A percentile compares a stretch with the other conserved stretches of the same genome.
phyloP scores from a whole-genome alignment of 169 alveolate genomes.

The Eimeria brunetti region DNA sequence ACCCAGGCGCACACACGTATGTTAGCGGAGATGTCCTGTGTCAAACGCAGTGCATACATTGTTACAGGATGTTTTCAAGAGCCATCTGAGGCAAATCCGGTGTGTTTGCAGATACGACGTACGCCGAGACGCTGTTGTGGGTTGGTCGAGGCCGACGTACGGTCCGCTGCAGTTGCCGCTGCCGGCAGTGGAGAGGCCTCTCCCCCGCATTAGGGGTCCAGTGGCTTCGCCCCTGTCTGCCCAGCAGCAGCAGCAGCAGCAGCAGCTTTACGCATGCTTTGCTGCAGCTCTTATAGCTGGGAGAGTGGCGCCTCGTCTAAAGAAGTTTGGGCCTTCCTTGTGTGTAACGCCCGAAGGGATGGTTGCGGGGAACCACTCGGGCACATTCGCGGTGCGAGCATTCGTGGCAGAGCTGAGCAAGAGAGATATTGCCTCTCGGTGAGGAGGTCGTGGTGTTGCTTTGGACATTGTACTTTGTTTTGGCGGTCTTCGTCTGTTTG shows the following conservation, averaged over 20 bases:
- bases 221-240: neutral
- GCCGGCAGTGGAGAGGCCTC: conserved; percentile 72
- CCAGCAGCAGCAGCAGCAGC: conserved; percentile 62
- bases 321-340: conserved; percentile 29
- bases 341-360: conserved; percentile 41
- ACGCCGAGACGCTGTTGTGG: conserved; percentile 71
- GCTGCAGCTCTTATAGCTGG: conserved; percentile 71
- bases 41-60: neutral
- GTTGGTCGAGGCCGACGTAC: conserved; percentile 62
- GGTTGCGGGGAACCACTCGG: conserved; percentile 51
- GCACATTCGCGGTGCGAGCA: conserved; percentile 66
- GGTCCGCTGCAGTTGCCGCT: conserved; percentile 59
- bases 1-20: too few relatives aligned
- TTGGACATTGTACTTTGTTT: neutral
- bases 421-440: conserved; percentile 58
- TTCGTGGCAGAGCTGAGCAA: conserved; percentile 44
- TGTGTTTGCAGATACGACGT: conserved; percentile 48
- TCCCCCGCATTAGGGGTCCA: conserved; percentile 14
- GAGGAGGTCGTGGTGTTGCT: neutral
- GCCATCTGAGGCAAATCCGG: neutral
- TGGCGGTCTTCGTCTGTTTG: neutral
- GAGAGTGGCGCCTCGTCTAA: conserved; percentile 4
- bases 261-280: conserved; percentile 29
- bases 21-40: too few relatives aligned
- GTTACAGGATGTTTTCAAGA: neutral